Conservation (phyloP, 352 stramenopile genomes). For the Globisporangium megalacanthum region DNA sequence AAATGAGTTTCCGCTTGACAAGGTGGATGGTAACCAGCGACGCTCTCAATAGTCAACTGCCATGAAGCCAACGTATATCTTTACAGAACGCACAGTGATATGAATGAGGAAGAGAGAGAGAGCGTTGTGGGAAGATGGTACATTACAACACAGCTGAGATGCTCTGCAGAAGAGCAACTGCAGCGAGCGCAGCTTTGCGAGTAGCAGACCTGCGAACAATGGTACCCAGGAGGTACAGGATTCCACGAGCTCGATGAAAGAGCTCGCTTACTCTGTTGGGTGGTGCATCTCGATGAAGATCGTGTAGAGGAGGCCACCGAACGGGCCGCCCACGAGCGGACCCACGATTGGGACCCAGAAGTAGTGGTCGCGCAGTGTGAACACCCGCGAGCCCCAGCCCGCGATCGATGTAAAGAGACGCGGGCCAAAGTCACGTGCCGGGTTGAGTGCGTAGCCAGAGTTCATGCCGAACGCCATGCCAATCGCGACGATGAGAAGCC, state of each 20-base stretch:
- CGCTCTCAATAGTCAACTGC: too few relatives aligned
- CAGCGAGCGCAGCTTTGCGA: neutral
- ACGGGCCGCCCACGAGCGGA: conserved; percentile 28
- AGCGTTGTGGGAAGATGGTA: neutral
- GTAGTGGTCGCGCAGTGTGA: conserved; percentile 38
- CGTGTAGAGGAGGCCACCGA: conserved; percentile 29
- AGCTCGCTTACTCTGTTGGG: conserved; percentile 10
- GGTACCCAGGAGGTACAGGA: conserved; percentile 4
- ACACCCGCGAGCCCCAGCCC: conserved; percentile 40
- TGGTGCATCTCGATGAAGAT: conserved; percentile 33
- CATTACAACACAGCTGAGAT: conserved; percentile 1
- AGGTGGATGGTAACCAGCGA: too few relatives aligned
- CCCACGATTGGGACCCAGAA: conserved; percentile 52
- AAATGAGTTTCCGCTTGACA: too few relatives aligned
- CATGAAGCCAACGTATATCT: neutral
- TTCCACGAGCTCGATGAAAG: neutral
- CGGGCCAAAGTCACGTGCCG: conserved; percentile 43
- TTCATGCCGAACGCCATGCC: conserved; percentile 65
- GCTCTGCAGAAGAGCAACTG: neutral
- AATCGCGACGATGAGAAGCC: conserved; percentile 41
- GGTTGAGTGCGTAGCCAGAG: conserved; percentile 67
- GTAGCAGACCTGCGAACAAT: neutral
- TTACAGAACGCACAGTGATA: neutral
- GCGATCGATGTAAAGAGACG: conserved; percentile 32
- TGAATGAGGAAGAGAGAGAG: neutral